phyloP scores from a whole-genome alignment of 208 protist genomes.

The Wallacemonas sp. region DNA sequence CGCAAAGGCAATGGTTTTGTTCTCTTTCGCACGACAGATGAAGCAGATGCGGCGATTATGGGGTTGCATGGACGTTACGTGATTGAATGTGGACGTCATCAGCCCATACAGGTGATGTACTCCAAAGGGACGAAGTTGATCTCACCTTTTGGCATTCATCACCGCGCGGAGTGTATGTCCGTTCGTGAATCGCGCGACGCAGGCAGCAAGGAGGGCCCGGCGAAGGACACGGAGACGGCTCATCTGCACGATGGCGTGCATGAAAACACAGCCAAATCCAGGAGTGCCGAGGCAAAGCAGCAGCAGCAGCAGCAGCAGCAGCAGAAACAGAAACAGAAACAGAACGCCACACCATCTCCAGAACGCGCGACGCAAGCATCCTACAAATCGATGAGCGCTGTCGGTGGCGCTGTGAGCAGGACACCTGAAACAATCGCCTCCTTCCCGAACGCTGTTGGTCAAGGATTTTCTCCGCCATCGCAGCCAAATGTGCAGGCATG shows the following conservation, averaged over 20 bases:
- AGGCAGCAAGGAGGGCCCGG: background rate
- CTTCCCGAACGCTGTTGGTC: too few species aligned
- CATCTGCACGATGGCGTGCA: background rate
- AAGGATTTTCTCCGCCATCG: too few species aligned
- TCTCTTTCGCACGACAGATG: constrained; percentile 19
- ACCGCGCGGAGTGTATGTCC: background rate
- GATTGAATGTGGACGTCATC: constrained; percentile 15
- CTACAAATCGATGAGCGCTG: too few species aligned
- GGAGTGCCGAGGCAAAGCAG: background rate
- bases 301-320: background rate
- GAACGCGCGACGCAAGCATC: background rate
- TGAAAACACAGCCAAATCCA: background rate
- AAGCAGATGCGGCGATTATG: constrained; percentile 22
- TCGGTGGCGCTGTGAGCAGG: too few species aligned
- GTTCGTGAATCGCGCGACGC: background rate
- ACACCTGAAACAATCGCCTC: too few species aligned
- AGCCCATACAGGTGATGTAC: constrained; percentile 14
- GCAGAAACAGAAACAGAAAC: background rate
- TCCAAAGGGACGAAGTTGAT: constrained; percentile 1
- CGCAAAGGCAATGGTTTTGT: constrained; percentile 33
- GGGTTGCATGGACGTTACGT: constrained; percentile 15
- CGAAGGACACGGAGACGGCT: too few species aligned
- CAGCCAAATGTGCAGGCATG: too few species aligned
- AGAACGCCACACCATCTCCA: background rate
- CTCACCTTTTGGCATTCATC: constrained; percentile 1